Percentiles rank a stretch among this genome's conserved stretches.
phyloP scores from a whole-genome alignment of 140 eudicot genomes.

The Senecio squalidus region DNA sequence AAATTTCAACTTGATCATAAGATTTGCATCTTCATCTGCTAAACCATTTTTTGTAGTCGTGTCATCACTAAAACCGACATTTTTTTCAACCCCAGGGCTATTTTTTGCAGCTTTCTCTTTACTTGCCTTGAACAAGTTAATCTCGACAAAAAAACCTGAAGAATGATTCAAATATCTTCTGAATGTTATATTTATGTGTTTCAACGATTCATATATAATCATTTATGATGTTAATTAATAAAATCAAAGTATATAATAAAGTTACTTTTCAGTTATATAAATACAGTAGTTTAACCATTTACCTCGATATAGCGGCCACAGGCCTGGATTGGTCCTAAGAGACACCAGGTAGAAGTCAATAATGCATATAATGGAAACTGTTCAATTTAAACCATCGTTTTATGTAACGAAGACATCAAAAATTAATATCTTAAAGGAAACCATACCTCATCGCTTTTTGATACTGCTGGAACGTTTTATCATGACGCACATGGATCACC shows the following conservation, averaged over 20 bases:
- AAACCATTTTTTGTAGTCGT: conserved; percentile 42
- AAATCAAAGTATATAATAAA: not conserved
- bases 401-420: conserved; percentile 18
- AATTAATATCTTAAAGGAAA: not conserved
- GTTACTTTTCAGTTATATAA: conserved; percentile 6
- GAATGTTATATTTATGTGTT: not conserved
- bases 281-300: conserved; percentile 5
- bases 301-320: conserved; percentile 99
- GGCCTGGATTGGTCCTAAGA: conserved; percentile 74
- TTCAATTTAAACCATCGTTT: not conserved
- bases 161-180: not conserved
- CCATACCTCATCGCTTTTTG: conserved; percentile 88
- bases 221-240: not conserved
- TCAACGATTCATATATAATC: not conserved
- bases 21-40: conserved; percentile 95
- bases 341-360: conserved; percentile 16
- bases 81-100: conserved; percentile 22
- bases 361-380: not conserved
- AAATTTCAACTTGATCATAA: conserved; percentile 88
- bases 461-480: conserved; percentile 70
- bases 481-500: conserved; percentile 95
- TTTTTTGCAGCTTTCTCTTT: conserved; percentile 45
- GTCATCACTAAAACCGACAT: conserved; percentile 26
- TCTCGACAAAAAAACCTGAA: conserved; percentile 89
- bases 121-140: conserved; percentile 69